These are phyloP conservation scores for Cladosporium cucumerinum DNA, from an alignment of 2,329 filamentous ascomycete genomes.

Conservation along the genomic window DNA sequence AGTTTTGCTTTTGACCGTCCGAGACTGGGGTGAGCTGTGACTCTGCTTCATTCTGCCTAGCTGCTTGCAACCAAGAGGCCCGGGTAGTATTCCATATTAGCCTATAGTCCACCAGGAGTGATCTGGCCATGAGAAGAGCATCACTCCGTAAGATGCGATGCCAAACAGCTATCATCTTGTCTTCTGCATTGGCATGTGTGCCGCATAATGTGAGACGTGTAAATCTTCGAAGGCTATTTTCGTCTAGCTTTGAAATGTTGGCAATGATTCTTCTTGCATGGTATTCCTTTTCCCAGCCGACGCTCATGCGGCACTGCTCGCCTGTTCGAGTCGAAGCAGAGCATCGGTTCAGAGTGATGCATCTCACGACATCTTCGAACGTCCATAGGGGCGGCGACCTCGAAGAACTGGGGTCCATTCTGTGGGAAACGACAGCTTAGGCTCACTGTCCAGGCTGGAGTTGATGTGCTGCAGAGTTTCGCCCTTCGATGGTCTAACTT, in stretches of 20 bases:
- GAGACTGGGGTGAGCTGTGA: neutral
- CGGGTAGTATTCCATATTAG: neutral
- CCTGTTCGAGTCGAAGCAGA: neutral
- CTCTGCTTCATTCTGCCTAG: neutral
- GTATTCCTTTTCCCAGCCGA: neutral
- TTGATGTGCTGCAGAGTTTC: neutral
- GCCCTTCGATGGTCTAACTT: neutral
- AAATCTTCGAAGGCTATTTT: neutral
- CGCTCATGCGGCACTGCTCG: neutral
- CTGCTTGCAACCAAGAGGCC: neutral
- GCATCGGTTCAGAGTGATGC: neutral
- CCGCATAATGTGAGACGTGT: neutral
- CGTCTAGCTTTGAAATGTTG: neutral
- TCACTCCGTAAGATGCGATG: neutral
- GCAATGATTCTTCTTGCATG: neutral
- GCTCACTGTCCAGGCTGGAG: neutral
- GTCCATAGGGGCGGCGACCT: neutral
- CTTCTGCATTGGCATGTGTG: neutral
- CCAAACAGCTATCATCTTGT: neutral
- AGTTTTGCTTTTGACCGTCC: neutral
- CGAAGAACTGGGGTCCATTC: neutral
- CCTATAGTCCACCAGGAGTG: neutral
- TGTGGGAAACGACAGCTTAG: neutral
- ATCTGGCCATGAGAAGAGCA: neutral
- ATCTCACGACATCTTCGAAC: neutral